A percentile compares a stretch with the other conserved stretches of the same genome.
Conservation (phyloP, 768 basidiomycete genomes). For the Tricholoma matsutake region DNA sequence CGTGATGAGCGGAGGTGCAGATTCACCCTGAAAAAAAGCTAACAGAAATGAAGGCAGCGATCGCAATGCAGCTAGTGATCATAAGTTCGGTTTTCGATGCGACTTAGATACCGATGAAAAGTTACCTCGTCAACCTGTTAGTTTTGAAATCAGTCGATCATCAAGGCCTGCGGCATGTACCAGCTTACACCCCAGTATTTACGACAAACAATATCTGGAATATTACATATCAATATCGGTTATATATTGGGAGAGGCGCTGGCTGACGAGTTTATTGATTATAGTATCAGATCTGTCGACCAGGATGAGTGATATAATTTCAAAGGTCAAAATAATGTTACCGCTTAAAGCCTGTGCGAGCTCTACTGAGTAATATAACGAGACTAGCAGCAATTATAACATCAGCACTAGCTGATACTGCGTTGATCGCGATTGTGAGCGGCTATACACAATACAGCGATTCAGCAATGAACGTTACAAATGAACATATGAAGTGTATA, state of each 20-base stretch:
- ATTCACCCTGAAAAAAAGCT: not conserved
- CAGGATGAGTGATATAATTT: too few relatives aligned
- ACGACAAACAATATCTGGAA: conserved; percentile 21
- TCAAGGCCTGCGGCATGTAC: too few relatives aligned
- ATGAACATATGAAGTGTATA: conserved; percentile 16
- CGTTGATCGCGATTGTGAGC: conserved; percentile 51
- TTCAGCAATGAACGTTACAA: not conserved
- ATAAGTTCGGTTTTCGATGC: not conserved
- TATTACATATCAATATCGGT: not conserved
- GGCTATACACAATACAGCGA: conserved; percentile 24
- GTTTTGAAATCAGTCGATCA: not conserved
- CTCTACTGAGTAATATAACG: conserved; percentile 41
- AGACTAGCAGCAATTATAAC: conserved; percentile 46
- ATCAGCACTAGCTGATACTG: conserved; percentile 44
- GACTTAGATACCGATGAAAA: not conserved
- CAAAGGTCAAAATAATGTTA: conserved; percentile 12
- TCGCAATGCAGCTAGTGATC: not conserved
- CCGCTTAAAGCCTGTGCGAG: conserved; percentile 52
- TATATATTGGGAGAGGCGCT: too few relatives aligned
- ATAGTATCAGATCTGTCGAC: conserved; percentile 43
- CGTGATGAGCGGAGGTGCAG: not conserved
- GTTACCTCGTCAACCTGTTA: not conserved
- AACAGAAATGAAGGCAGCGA: conserved; percentile 13
- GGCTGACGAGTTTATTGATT: conserved; percentile 30
- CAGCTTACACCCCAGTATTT: conserved; percentile 17